Base-by-base conservation (phyloP, 208 protist genomes). In the Leishmania gerbilli region DNA sequence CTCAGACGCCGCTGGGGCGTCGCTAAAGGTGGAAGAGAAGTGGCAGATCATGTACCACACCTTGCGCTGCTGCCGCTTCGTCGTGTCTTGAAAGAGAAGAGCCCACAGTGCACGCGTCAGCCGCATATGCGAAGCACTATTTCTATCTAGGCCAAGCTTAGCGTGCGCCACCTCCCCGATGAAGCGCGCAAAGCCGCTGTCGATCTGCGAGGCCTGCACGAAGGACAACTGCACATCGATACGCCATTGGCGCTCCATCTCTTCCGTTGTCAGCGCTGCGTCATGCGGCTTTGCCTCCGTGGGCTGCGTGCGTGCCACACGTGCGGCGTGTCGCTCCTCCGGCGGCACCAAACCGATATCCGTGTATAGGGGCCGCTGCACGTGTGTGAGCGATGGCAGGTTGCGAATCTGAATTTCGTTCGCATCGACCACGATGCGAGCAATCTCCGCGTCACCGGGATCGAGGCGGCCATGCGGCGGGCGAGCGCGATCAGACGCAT, bases 301-400 rank as follows among this genome's bases (percentile, higher is more conserved):
- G 45, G 93, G 92, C 34, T 91, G 83, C 58, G 92, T 90, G 37
- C 89, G 88, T 7, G 87, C 88, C 62, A 95, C 79, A 80, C 94
- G 94, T 75, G 89, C 88, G 65, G 88, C 67, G 77, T 97, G 91
- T 62, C 94, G 94, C 89, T 96, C 89, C 76, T 95, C 89, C 77
- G 87, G 87, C 45, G 94, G 80, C 37, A 92, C 88, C 19, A 91
- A 78, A 31, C 92, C 92, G 84, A 97, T 97, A 60, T 97, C 94
- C 24, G 94, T 95, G 84, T 97, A 97, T 19, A 95, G 84, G 3
- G 94, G 94, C 24, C 90, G 86, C 84, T 97, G 92, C 74, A 97
- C 82, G 45, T 93, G 88, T 24, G 92, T 92, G 3, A 95, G 82
- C 58, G 92, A 95, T 2, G 90, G 92, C 74, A 92, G 56, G 84